Base-by-base conservation (phyloP, 768 basidiomycete genomes). In the Goffeauzyma gilvescens region DNA sequence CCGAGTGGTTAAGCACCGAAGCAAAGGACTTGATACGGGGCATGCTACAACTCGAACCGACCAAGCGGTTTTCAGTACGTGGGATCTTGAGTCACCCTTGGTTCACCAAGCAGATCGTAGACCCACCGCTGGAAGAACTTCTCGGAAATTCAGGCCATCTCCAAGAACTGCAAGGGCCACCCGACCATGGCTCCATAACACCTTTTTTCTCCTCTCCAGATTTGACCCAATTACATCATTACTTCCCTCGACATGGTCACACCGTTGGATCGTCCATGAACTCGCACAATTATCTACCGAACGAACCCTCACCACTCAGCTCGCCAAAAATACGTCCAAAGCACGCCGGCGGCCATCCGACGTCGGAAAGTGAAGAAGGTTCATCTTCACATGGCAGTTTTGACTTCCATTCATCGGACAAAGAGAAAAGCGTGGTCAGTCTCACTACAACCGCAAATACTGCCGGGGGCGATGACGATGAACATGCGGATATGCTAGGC, bases 1-100 rank as follows among this genome's bases (percentile, higher is more conserved):
- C 86, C 6, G 74, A 76, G 45, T 98, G 89, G 87, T 68, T 96
- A 14, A 82, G 84, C 22, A 25, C 60, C 90, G 90, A 89, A 57
- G 73, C 81, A n/a, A 79, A 84, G 32, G 75, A 81, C 55, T 67
- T 98, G 21, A 74, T 96, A 43, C 71, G 73, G 50, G 72, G 70
- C 38, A 75, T 93, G 46, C 71, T 98, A 24, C 71, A 75, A 46
- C 75, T 74, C 37, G 85, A 90, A 52, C 76, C 81, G 3, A 59
- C 72, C 9, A 74, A 78, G 46, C 79, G 90, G 8, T 66, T 76
- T 24, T 73, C 75, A 9, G 85, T 95, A 51, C 74, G 81, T 17
- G 80, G 82, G 55, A 89, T 93, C 38, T 70, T 95, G 22, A 67
- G 71, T 1, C 85, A 89, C 57, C 64, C 78, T 1, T 96, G 90